A percentile compares a stretch with the other conserved stretches of the same genome.
Conservation (phyloP, 768 basidiomycete genomes). For the Mycena haematopus region DNA sequence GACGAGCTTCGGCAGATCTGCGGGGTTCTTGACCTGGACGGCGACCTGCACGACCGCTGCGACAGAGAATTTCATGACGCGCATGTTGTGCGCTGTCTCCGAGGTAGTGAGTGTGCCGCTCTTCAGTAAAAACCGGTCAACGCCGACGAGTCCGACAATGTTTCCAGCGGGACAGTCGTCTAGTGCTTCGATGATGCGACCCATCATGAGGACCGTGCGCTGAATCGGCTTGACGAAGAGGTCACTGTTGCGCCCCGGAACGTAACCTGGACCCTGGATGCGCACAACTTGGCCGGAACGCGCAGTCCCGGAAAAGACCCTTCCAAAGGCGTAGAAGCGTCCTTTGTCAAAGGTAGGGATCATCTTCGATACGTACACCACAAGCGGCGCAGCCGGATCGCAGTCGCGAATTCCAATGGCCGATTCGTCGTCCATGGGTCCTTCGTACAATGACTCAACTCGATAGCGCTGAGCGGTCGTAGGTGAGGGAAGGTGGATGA, state of each 20-base stretch:
- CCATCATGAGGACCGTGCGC: constrained; percentile 99
- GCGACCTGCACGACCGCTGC: constrained; percentile 99
- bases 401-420: constrained; percentile 98
- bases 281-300: constrained; percentile 96
- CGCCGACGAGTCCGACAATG: constrained; percentile 98
- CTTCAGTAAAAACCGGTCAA: constrained; percentile 99
- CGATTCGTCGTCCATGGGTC: constrained; percentile 99
- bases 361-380: constrained; percentile 99
- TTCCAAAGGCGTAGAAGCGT: constrained; percentile 99
- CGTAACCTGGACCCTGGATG: constrained; percentile 98
- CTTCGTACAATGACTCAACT: constrained; percentile 99
- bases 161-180: constrained; percentile 99
- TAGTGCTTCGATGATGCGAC: constrained; percentile 96
- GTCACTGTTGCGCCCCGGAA: constrained; percentile 98
- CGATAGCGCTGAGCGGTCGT: constrained; percentile 97
- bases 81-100: constrained; percentile 99
- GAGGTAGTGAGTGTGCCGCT: constrained; percentile 96
- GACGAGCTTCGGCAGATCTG: constrained; percentile 98
- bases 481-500: constrained; percentile 97
- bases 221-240: constrained; percentile 97
- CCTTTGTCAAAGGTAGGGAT: constrained; percentile 99
- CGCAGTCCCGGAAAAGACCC: constrained; percentile 99
- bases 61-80: constrained; percentile 99
- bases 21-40: constrained; percentile 99
- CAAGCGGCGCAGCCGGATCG: constrained; percentile 93